phyloP scores from a whole-genome alignment of 768 basidiomycete genomes.

The Termitomyces heimii region DNA sequence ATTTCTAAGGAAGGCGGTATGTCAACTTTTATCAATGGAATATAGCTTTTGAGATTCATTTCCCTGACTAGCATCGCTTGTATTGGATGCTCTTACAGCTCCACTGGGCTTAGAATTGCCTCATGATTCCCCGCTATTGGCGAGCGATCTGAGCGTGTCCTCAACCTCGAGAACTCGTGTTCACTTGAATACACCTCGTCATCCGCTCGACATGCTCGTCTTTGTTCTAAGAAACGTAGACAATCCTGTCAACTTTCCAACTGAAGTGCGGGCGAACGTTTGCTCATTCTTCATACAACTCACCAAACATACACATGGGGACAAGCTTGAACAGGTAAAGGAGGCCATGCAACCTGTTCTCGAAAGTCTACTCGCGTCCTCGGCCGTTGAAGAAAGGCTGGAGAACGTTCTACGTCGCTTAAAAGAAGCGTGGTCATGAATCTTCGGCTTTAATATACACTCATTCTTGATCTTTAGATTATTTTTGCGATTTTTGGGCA shows the following conservation, averaged over 20 bases:
- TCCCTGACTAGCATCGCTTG: slow-evolving; percentile 44
- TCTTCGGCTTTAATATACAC: neutral
- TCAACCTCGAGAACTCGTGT: slow-evolving; percentile 31
- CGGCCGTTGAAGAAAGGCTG: slow-evolving; percentile 39
- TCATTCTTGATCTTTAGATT: neutral
- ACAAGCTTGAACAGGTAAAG: slow-evolving; percentile 44
- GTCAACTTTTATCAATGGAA: slow-evolving; percentile 16
- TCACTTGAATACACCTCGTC: slow-evolving; percentile 39
- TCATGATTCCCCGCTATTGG: slow-evolving; percentile 24
- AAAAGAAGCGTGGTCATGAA: slow-evolving; percentile 33
- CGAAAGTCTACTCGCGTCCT: slow-evolving; percentile 38
- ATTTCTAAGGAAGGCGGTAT: slow-evolving; percentile 61
- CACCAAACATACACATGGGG: slow-evolving; percentile 43
- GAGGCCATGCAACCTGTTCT: slow-evolving; percentile 44
- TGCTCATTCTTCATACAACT: slow-evolving; percentile 69
- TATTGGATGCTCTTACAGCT: slow-evolving; percentile 52
- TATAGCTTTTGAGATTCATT: slow-evolving; percentile 1
- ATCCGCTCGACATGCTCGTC: slow-evolving; percentile 65
- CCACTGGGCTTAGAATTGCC: slow-evolving; percentile 39
- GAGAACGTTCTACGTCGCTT: slow-evolving; percentile 32
- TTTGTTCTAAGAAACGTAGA: slow-evolving; percentile 54
- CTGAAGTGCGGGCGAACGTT: slow-evolving; percentile 72
- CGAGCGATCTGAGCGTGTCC: slow-evolving; percentile 42
- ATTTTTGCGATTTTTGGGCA: too few relatives aligned
- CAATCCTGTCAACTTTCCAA: slow-evolving; percentile 52